Base-by-base conservation (phyloP, 352 stramenopile genomes). In the Globisporangium canariense region DNA sequence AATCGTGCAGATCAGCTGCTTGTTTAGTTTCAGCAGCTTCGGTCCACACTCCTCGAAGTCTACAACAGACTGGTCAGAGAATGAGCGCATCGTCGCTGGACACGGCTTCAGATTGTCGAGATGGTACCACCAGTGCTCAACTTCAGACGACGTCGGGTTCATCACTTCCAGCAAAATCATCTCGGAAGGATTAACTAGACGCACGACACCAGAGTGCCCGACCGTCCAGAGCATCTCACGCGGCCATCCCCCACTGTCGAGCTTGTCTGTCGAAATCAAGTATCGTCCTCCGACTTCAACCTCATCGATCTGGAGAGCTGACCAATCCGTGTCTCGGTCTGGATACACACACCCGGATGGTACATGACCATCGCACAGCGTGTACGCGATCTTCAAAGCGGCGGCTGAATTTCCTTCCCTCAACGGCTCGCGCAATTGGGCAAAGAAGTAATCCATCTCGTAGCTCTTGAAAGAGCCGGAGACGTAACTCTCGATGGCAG, bases 401-500 rank as follows among this genome's bases (percentile, higher is more conserved):
- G 85, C 85, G 3, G 83, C 78, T 2, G 78, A 76, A 41, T 93
- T 91, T 11, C 85, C 85, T 76, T 93, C 82, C 30, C 85, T 70
- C 36, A 93, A 61, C 3, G 85, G 85, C 51, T 93, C 85, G 43
- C 85, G 81, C 18, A 93, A 61, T 54, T 93, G 85, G 7, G 85
- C 85, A 59, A 93, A 93, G 55, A 93, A 93, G 41, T 93, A 93
- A 40, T 93, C 83, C 85, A 93, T 93, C 60, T 93, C 85, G 60
- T 93, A 93, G 47, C 77, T 90, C 66, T 93, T 93, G 62, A 93
- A 93, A 14, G 85, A 93, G 0, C 85, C 85, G 2, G 81, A 75
- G 9, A 93, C 85, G 46, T 93, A 93, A 28, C 79, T 85, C 59
- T 93, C 80, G 54, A 93, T 91, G 22, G 85, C 83, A 36, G 85